Base-by-base conservation (phyloP, 2,329 filamentous ascomycete genomes). In the Fusarium sp. region DNA sequence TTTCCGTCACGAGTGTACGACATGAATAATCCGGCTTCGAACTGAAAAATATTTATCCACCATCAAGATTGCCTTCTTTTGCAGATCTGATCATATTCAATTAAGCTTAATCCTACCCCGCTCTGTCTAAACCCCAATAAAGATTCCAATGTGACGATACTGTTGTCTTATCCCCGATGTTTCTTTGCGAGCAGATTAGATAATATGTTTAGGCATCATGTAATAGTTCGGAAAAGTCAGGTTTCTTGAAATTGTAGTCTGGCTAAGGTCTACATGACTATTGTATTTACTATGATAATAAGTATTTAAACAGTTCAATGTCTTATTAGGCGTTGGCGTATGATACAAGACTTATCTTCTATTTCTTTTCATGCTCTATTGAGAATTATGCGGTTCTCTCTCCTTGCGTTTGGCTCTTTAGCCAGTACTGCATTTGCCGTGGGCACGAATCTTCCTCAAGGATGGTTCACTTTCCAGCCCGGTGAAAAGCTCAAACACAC, bases 381-480 rank as follows among this genome's bases (percentile, higher is more conserved):
- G 19, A 16, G 14, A 35, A 55, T 15, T 21, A 70, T 70, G 68
- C 65, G 48, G 37, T 6, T 33, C 10, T 60, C 48, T 2, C 10
- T 70, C 10, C 31, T 66, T 3, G 4, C 19, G 3, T 27, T 45
- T 14, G 33, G 46, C 21, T 46, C 42, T 6, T 2, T 63, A 19
- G 46, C 14, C 39, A 38, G 44, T 7, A 41, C 46, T 16, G 46
- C 46, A 7, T 46, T 72, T 4, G 59, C 70, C 14, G 48, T 69
- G 6, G 42, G 56, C 29, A 58, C 54, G 9, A 51, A 37, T 6
- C 52, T 73, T 37, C 71, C 71, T 1, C 48, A 41, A 5, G 71
- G 71, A 42, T 73, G 71, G 69, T 69, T 70, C 46, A 52, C 56
- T 4, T 67, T 72, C 23, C 69, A 68, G 5, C 71, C 71, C 5